Percentiles rank a stretch among this genome's conserved stretches.
Evolutionary conservation across 179 eudicot species (phyloP).

Genomic region (Corrigiola litoralis): DNA sequence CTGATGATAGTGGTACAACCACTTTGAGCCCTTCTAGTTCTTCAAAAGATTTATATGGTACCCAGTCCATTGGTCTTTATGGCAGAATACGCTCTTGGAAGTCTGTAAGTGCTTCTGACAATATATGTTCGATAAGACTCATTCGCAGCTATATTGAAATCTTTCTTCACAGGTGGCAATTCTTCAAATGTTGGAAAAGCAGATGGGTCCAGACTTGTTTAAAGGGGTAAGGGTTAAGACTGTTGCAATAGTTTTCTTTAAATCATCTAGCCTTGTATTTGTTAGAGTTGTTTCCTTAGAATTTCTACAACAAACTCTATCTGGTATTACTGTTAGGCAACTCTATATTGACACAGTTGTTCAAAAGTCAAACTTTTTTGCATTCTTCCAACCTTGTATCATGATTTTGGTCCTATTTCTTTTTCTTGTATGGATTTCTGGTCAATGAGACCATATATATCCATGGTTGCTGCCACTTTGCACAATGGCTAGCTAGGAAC

Average conservation of each 20-base stretch:
- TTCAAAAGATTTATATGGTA: conserved; percentile 79
- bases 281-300: no score
- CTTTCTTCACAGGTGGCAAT: conserved; percentile 64
- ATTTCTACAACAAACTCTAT: no score
- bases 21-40: conserved; percentile 71
- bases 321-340: no score
- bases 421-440: no score
- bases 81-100: conserved; percentile 96
- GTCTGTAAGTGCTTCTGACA: conserved; percentile 57
- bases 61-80: conserved; percentile 86
- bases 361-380: no score
- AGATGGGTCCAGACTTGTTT: conserved; percentile 98
- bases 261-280: no score
- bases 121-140: conserved; percentile 4
- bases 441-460: no score
- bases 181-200: conserved; percentile 98
- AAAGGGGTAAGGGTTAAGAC: conserved; percentile 57
- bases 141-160: background rate
- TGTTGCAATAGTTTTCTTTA: background rate
- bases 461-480: no score
- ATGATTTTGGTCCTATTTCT: no score
- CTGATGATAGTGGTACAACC: conserved; percentile 92
- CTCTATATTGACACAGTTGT: no score
- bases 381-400: no score
- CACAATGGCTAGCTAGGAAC: no score